These are phyloP conservation scores for Aspergillus ochraceoroseus DNA, from an alignment of 2,329 filamentous ascomycete species.

Conservation along the genomic window DNA sequence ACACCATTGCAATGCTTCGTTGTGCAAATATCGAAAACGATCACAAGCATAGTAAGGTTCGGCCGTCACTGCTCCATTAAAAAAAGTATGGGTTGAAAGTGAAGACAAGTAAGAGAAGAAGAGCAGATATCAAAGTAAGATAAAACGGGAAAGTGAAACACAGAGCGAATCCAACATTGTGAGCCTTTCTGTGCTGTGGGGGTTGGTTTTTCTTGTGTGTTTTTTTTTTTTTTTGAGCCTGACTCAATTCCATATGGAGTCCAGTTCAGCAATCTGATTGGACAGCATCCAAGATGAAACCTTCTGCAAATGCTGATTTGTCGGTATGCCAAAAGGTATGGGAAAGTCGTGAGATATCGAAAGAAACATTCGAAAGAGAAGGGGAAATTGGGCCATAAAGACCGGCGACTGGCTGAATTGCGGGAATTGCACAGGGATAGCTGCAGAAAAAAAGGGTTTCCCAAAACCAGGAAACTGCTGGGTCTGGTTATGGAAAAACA, in stretches of 20 bases:
- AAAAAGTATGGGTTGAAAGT: neutral
- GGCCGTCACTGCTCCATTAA: constrained; percentile 11
- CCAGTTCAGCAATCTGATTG: constrained; percentile 9
- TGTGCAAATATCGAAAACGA: constrained; percentile 1
- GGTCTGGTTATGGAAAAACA: neutral
- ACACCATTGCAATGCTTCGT: constrained; percentile 16
- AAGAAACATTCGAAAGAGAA: constrained; percentile 3
- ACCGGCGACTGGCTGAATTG: constrained; percentile 5
- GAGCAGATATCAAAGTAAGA: too few relatives aligned
- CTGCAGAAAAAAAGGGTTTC: constrained; percentile 6
- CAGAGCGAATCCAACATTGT: too few relatives aligned
- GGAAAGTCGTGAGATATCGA: constrained; percentile 6
- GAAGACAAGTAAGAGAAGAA: constrained; percentile 4
- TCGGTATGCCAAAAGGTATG: constrained; percentile 2
- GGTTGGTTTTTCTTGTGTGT: constrained; percentile 5
- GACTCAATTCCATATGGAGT: constrained; percentile 2
- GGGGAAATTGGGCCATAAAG: neutral
- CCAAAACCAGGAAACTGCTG: neutral
- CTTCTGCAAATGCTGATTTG: constrained; percentile 9
- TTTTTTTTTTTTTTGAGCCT: constrained; percentile 1
- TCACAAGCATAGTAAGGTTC: constrained; percentile 7
- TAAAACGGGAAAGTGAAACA: too few relatives aligned
- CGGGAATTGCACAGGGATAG: constrained; percentile 10
- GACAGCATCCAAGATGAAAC: neutral
- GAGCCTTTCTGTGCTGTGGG: neutral